Evolutionary conservation across 176 grass and related monocot genomes (phyloP).

Genomic region (Phyllostachys edulis): DNA sequence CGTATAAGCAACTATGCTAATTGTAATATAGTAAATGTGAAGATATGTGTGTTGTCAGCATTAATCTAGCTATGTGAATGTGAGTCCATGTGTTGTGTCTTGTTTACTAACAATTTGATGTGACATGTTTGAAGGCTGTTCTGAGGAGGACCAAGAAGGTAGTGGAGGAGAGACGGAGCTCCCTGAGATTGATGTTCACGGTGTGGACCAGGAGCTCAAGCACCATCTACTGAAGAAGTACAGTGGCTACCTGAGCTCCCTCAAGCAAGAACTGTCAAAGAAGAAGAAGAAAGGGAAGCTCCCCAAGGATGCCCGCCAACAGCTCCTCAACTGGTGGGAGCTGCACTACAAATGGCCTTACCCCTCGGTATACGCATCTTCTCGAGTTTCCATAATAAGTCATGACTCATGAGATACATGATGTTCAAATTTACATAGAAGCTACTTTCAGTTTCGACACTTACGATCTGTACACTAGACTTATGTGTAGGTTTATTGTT

Average conservation of each 20-base stretch:
- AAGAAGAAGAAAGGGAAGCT: slow-evolving; percentile 99
- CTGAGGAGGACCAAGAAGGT: slow-evolving; percentile 91
- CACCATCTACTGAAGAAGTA: slow-evolving; percentile 97
- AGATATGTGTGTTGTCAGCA: not conserved
- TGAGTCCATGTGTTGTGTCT: not conserved
- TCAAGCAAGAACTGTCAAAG: slow-evolving; percentile 96
- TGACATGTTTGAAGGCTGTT: slow-evolving; percentile 58
- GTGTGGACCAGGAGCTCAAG: slow-evolving; percentile 88
- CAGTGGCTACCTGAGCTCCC: slow-evolving; percentile 93
- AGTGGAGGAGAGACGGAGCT: slow-evolving; percentile 84
- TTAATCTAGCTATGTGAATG: not conserved
- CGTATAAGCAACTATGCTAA: not conserved
- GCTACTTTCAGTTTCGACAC: not conserved
- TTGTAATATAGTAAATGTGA: not conserved
- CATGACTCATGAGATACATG: not conserved
- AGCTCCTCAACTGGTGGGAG: slow-evolving; percentile 95
- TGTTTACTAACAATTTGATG: not conserved
- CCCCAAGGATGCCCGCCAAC: slow-evolving; percentile 90
- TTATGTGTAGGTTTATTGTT: not conserved
- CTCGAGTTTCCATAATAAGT: not conserved
- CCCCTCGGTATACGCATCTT: slow-evolving; percentile 59
- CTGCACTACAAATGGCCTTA: slow-evolving; percentile 99
- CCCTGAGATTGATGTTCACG: slow-evolving; percentile 77
- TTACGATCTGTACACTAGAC: not conserved
- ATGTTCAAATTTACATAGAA: not conserved